Conservation (phyloP, 176 grass and related monocot species). For the Stipa capillata region DNA sequence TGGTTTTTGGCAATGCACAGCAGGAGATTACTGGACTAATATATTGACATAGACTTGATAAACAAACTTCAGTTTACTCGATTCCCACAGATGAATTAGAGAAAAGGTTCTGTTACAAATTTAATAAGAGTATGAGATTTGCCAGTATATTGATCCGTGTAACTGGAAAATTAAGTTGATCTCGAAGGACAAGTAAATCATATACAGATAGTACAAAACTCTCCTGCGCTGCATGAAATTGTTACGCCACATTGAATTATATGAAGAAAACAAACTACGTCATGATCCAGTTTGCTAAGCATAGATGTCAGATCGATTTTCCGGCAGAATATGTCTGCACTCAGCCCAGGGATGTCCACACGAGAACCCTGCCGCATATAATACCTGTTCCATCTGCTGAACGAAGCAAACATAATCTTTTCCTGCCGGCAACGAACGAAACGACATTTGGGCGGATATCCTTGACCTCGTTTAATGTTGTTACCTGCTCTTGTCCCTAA, state of each 20-base stretch:
- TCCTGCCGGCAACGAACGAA: slow-evolving; percentile 1
- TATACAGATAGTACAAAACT: neutral
- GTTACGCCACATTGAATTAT: neutral
- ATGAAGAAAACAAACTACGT: neutral
- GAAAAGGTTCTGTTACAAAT: neutral
- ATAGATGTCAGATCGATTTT: slow-evolving; percentile 7
- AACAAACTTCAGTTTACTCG: neutral
- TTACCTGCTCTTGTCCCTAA: slow-evolving; percentile 7
- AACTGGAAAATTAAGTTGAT: neutral
- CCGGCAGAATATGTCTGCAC: neutral
- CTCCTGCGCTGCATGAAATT: neutral
- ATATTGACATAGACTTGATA: neutral
- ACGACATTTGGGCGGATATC: neutral
- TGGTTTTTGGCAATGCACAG: neutral
- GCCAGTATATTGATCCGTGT: neutral
- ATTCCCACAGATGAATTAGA: neutral
- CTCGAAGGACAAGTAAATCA: neutral
- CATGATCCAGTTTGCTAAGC: neutral
- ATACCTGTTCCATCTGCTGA: slow-evolving; percentile 15
- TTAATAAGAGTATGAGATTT: neutral
- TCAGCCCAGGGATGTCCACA: neutral
- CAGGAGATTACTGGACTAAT: neutral
- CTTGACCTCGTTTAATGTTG: neutral
- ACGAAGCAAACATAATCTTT: neutral
- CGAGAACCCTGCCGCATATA: neutral